A percentile compares a stretch with the other conserved stretches of the same genome.
Conservation (phyloP, 2,329 filamentous ascomycete species). For the Fusarium paranaense region DNA sequence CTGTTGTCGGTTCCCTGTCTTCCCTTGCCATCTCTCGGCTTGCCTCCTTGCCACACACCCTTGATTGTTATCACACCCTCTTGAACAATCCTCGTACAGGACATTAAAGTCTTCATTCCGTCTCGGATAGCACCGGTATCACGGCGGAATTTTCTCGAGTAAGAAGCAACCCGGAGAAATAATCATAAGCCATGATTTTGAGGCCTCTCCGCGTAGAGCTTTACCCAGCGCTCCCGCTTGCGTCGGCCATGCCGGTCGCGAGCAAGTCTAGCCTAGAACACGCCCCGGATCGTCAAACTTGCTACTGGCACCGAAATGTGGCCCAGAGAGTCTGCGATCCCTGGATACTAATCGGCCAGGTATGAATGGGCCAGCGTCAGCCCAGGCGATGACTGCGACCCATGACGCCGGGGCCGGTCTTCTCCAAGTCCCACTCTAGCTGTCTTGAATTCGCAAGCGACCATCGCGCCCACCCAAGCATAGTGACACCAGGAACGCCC, state of each 20-base stretch:
- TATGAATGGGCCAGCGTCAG: slow-evolving; percentile 12
- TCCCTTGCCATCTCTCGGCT: slow-evolving; percentile 8
- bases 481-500: not conserved
- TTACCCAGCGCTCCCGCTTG: not conserved
- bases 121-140: not conserved
- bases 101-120: not conserved
- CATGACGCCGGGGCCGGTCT: slow-evolving; percentile 26
- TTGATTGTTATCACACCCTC: slow-evolving; percentile 6
- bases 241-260: not conserved
- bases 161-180: not conserved
- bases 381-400: slow-evolving; percentile 21
- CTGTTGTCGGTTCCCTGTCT: slow-evolving; percentile 13
- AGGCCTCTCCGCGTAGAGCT: not conserved
- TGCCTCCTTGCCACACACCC: slow-evolving; percentile 6
- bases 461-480: not conserved
- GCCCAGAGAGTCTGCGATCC: not conserved
- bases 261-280: not conserved
- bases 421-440: slow-evolving; percentile 16
- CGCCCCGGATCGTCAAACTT: not conserved
- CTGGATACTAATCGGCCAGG: slow-evolving; percentile 5
- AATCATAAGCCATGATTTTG: not conserved
- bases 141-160: not conserved
- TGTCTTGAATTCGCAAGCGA: not conserved
- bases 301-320: not conserved
- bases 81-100: not conserved